Evolutionary conservation across 2,329 filamentous ascomycete genomes (phyloP).

Genomic region (Zymoseptoria brevis): DNA sequence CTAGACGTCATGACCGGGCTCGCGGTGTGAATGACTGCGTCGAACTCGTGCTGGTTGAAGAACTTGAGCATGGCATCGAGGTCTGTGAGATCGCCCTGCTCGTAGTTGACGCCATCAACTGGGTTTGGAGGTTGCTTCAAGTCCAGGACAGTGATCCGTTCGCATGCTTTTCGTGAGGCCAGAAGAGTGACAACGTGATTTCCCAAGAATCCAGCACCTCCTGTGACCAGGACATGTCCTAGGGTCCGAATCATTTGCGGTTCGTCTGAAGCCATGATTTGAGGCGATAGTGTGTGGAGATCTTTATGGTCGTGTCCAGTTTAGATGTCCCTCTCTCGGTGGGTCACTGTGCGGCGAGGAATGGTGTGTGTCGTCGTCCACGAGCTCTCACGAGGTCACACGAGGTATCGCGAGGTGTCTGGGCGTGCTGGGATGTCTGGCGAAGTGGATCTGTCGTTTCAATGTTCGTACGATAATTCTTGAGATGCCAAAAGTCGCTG

Average conservation of each 20-base stretch:
- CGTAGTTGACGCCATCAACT: slow-evolving; percentile 39
- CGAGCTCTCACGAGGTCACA: not conserved
- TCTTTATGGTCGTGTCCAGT: not conserved
- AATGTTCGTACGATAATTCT: not conserved
- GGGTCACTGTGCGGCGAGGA: not conserved
- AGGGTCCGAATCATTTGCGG: slow-evolving; percentile 26
- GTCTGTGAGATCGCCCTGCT: slow-evolving; percentile 45
- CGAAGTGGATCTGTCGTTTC: not conserved
- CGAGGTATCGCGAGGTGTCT: not conserved
- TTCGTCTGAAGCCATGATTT: slow-evolving; percentile 7
- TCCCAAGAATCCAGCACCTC: slow-evolving; percentile 46
- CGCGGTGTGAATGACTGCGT: slow-evolving; percentile 45
- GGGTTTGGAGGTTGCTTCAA: slow-evolving; percentile 36
- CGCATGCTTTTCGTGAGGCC: slow-evolving; percentile 33
- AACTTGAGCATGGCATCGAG: slow-evolving; percentile 34
- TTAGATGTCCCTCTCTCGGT: not conserved
- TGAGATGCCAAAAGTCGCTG: not conserved
- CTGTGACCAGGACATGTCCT: slow-evolving; percentile 42
- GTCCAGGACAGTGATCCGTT: slow-evolving; percentile 41
- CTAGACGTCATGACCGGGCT: slow-evolving; percentile 35
- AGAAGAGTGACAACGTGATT: slow-evolving; percentile 44
- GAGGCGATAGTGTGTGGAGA: not conserved
- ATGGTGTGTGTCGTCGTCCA: not conserved
- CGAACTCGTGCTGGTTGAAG: slow-evolving; percentile 37
- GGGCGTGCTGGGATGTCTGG: not conserved